Evolutionary conservation across 768 basidiomycete genomes (phyloP).

Genomic region (Naganishia friedmannii): DNA sequence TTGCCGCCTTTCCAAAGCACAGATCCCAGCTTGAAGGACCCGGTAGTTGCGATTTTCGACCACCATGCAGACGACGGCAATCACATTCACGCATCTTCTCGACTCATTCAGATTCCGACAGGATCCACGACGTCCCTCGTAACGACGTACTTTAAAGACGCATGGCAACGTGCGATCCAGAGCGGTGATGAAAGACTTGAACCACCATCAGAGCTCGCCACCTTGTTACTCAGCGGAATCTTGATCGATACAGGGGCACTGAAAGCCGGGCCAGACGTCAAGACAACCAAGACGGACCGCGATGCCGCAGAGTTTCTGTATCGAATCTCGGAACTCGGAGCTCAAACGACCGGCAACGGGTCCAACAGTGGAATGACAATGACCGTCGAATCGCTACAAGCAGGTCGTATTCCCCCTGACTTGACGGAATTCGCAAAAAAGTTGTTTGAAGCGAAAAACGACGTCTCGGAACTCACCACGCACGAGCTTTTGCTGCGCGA

Average conservation of each 20-base stretch:
- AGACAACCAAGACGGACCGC: slow-evolving; percentile 66
- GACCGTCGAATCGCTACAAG: slow-evolving; percentile 4
- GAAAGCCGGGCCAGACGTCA: slow-evolving; percentile 63
- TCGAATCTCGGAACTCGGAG: slow-evolving; percentile 32
- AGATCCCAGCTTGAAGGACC: slow-evolving; percentile 49
- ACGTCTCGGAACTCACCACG: slow-evolving; percentile 65
- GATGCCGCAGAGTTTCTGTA: slow-evolving; percentile 66
- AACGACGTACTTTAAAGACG: slow-evolving; percentile 55
- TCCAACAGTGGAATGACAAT: slow-evolving; percentile 48
- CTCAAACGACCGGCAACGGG: background rate
- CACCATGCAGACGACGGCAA: slow-evolving; percentile 84
- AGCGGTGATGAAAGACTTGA: slow-evolving; percentile 34
- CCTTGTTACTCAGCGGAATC: slow-evolving; percentile 74
- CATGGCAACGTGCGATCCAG: slow-evolving; percentile 43
- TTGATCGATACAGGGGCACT: slow-evolving; percentile 83
- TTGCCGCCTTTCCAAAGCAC: slow-evolving; percentile 38
- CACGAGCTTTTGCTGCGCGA: slow-evolving; percentile 85
- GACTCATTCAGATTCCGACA: slow-evolving; percentile 61
- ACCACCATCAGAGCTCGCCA: slow-evolving; percentile 61
- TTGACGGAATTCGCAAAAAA: slow-evolving; percentile 54
- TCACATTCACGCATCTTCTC: slow-evolving; percentile 62
- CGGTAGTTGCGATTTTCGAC: slow-evolving; percentile 78
- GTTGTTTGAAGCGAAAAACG: slow-evolving; percentile 63
- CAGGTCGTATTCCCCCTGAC: slow-evolving; percentile 6
- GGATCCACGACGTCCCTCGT: slow-evolving; percentile 78